phyloP scores from a whole-genome alignment of 2,329 filamentous ascomycete genomes.

The Xenosphaeropsis pyriputrescens region DNA sequence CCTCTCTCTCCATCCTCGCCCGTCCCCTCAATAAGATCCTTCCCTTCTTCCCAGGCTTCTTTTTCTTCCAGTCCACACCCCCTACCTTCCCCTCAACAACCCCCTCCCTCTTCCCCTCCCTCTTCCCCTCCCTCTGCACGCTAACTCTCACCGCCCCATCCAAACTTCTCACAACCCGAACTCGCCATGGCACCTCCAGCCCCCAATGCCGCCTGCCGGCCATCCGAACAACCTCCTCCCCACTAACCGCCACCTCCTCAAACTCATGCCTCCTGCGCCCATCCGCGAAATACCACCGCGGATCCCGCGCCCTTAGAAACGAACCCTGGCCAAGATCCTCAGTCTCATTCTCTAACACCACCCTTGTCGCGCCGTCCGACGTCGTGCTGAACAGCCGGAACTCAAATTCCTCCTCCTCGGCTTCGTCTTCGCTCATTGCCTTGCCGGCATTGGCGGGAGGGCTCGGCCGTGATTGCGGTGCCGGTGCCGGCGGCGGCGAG shows the following conservation, averaged over 20 bases:
- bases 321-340: conserved; percentile 22
- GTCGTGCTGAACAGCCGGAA: conserved; percentile 38
- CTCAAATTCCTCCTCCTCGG: conserved; percentile 22
- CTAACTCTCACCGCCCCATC: too few species aligned
- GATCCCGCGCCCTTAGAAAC: conserved; percentile 25
- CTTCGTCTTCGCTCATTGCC: too few species aligned
- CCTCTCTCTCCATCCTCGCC: conserved; percentile 24
- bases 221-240: conserved; percentile 31
- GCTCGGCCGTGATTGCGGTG: too few species aligned
- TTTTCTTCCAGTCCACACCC: conserved; percentile 18
- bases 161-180: conserved; percentile 23
- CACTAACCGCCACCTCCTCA: conserved; percentile 30
- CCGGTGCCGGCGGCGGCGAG: too few species aligned
- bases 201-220: conserved; percentile 36
- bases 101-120: conserved; percentile 1
- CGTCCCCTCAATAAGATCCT: conserved; percentile 33
- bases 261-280: conserved; percentile 24
- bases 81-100: conserved; percentile 1
- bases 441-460: too few species aligned
- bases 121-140: conserved; percentile 14
- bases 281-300: conserved; percentile 33
- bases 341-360: conserved; percentile 15
- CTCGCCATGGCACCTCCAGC: conserved; percentile 44
- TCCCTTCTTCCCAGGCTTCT: conserved; percentile 41
- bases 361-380: conserved; percentile 12